Conservation (phyloP, 345 rosid genomes). For the Triadica sebifera region DNA sequence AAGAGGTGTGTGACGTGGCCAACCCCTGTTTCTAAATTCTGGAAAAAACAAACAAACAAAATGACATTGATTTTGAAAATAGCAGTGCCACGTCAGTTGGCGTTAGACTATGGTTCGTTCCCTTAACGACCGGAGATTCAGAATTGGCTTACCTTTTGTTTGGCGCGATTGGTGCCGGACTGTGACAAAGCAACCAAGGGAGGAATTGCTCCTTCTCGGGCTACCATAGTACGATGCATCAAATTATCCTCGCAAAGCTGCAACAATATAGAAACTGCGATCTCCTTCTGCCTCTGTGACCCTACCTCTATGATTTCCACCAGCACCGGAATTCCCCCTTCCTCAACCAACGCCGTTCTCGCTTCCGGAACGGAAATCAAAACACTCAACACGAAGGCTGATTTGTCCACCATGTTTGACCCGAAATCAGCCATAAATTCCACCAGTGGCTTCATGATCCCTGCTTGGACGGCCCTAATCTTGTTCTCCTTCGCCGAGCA, state of each 20-base stretch:
- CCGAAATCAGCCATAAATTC: slow-evolving; percentile 93
- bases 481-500: slow-evolving; percentile 86
- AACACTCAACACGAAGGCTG: slow-evolving; percentile 66
- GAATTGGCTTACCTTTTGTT: slow-evolving; percentile 55
- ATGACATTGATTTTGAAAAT: slow-evolving; percentile 7
- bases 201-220: slow-evolving; percentile 94
- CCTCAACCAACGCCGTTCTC: slow-evolving; percentile 67
- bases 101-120: not conserved
- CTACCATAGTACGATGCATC: slow-evolving; percentile 64
- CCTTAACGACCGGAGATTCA: not conserved
- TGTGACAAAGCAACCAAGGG: slow-evolving; percentile 82
- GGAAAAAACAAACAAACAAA: slow-evolving; percentile 1
- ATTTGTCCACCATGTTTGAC: slow-evolving; percentile 95
- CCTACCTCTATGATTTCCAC: slow-evolving; percentile 90
- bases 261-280: slow-evolving; percentile 62
- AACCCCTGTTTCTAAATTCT: not conserved
- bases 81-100: slow-evolving; percentile 28
- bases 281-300: slow-evolving; percentile 83
- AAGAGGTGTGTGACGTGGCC: slow-evolving; percentile 37
- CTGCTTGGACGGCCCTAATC: slow-evolving; percentile 68
- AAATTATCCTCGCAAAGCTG: slow-evolving; percentile 70
- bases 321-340: slow-evolving; percentile 86
- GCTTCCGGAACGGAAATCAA: slow-evolving; percentile 63
- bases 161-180: slow-evolving; percentile 82
- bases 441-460: slow-evolving; percentile 76